Percentiles rank a stretch among this genome's conserved stretches.
Evolutionary conservation across 1,284 basidiomycete genomes (phyloP).

Genomic region (Cryptococcus sp.): DNA sequence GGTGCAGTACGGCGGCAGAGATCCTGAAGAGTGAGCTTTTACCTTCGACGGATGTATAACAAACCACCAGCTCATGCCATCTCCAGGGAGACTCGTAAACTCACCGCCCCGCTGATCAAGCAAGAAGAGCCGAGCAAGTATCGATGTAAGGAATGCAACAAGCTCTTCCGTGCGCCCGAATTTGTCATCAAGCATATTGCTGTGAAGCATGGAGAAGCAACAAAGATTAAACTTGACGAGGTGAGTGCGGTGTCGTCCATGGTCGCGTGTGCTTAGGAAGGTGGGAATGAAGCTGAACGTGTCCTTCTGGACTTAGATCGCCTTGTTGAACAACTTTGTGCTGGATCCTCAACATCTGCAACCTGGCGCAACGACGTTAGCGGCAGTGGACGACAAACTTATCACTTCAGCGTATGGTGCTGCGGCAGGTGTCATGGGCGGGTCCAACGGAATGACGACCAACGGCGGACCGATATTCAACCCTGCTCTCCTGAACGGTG

Average conservation of each 20-base stretch:
- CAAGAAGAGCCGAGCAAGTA: constrained; percentile 94
- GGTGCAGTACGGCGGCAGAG: constrained; percentile 81
- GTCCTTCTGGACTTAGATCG: constrained; percentile 58
- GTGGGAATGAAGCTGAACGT: no score
- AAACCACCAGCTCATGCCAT: background rate
- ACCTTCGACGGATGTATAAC: background rate
- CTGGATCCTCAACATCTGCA: constrained; percentile 89
- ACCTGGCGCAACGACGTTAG: constrained; percentile 56
- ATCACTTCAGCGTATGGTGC: constrained; percentile 1
- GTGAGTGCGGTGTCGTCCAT: constrained; percentile 26
- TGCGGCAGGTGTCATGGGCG: background rate
- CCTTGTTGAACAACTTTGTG: constrained; percentile 89
- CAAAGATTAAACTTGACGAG: constrained; percentile 54
- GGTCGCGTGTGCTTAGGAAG: no score
- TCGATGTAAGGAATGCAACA: constrained; percentile 89
- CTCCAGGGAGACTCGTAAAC: constrained; percentile 72
- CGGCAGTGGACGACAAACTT: constrained; percentile 49
- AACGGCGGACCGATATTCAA: constrained; percentile 15
- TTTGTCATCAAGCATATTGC: constrained; percentile 94
- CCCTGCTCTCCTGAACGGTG: constrained; percentile 8
- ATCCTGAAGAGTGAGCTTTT: constrained; percentile 74
- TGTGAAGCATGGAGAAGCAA: constrained; percentile 80
- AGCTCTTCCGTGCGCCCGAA: constrained; percentile 91
- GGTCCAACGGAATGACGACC: no score
- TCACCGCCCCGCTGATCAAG: constrained; percentile 75